These are phyloP conservation scores for Epicoccum sorghinum DNA, from an alignment of 2,329 filamentous ascomycete genomes.

Conservation along the genomic window DNA sequence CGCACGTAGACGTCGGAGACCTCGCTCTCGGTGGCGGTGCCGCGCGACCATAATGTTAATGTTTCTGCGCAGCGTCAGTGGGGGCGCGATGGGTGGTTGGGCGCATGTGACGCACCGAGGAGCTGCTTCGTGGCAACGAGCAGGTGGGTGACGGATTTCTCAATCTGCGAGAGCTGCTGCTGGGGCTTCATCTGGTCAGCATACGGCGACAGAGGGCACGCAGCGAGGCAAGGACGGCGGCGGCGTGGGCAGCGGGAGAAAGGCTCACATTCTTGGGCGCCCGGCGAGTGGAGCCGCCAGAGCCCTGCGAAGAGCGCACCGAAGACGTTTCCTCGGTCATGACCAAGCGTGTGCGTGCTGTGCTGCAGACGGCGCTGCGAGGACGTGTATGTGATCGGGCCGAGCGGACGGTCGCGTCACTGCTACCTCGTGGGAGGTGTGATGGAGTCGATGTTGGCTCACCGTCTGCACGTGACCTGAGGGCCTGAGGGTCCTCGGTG, in stretches of 20 bases:
- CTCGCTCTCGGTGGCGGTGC: conserved; percentile 87
- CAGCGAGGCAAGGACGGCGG: neutral
- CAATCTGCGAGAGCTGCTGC: conserved; percentile 90
- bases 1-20: conserved; percentile 98
- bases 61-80: conserved; percentile 65
- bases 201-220: neutral
- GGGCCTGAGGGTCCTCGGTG: neutral
- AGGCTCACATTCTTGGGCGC: conserved; percentile 46
- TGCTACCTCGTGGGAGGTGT: neutral
- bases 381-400: conserved; percentile 12
- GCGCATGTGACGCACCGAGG: conserved; percentile 53
- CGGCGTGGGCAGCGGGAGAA: conserved; percentile 4
- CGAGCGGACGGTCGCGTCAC: conserved; percentile 4
- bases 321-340: conserved; percentile 36
- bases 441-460: neutral
- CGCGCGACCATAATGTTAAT: conserved; percentile 95
- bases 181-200: conserved; percentile 59
- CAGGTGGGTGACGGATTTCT: conserved; percentile 92
- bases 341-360: conserved; percentile 12
- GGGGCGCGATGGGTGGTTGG: conserved; percentile 12
- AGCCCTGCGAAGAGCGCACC: conserved; percentile 40
- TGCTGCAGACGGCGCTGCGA: conserved; percentile 25
- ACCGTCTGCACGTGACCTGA: neutral
- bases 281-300: conserved; percentile 53
- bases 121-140: conserved; percentile 97